These are phyloP conservation scores for Adansonia gregorii DNA, from an alignment of 441 rosid genomes.

Conservation along the genomic window DNA sequence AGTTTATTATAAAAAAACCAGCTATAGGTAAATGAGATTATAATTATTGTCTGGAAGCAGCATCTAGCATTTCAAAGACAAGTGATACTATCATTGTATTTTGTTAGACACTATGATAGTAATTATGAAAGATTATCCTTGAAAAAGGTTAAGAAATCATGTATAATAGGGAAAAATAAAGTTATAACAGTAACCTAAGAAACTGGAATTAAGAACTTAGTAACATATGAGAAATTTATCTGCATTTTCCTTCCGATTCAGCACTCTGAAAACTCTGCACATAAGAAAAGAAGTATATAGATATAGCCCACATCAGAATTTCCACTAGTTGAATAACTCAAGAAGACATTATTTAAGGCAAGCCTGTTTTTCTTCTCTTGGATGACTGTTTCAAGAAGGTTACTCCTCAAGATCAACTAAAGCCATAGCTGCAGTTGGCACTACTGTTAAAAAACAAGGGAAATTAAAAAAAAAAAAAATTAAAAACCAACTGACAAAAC, in stretches of 20 bases:
- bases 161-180: not conserved
- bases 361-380: not conserved
- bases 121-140: not conserved
- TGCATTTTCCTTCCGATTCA: not conserved
- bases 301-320: not conserved
- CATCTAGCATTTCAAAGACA: not conserved
- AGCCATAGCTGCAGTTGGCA: not conserved
- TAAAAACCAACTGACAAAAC: not conserved
- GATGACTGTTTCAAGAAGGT: not conserved
- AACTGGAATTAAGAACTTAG: not conserved
- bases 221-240: not conserved
- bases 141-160: no score
- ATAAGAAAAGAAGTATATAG: not conserved
- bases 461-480: not conserved
- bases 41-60: not conserved
- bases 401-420: not conserved
- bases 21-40: not conserved
- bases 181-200: not conserved
- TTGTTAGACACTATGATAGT: not conserved
- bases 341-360: not conserved
- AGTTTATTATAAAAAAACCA: not conserved
- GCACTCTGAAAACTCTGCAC: not conserved
- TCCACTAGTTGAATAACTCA: not conserved
- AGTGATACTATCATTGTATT: not conserved
- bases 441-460: not conserved